Conservation (phyloP, 805 yeast species). For the Yarrowia bubula region DNA sequence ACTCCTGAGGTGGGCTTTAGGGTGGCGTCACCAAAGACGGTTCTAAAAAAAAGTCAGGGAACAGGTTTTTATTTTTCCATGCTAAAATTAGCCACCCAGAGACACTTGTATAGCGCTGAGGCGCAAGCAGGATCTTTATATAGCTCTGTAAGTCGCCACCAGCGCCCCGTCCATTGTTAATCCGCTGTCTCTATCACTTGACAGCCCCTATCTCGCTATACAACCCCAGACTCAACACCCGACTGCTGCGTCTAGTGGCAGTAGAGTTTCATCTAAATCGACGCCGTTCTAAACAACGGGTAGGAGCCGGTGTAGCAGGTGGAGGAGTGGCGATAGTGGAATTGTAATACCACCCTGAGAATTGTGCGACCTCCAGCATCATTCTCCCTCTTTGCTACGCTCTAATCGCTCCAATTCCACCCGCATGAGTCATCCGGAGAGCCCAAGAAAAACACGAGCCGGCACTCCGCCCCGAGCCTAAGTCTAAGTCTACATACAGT, state of each 20-base stretch:
- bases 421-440: background rate
- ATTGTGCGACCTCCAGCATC: too few species aligned
- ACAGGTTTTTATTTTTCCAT: background rate
- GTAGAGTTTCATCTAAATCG: constrained; percentile 14
- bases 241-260: constrained; percentile 6
- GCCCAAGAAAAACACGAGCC: background rate
- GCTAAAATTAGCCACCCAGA: background rate
- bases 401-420: background rate
- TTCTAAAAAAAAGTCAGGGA: background rate
- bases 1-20: background rate
- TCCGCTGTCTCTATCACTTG: background rate
- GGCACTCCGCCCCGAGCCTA: constrained; percentile 23
- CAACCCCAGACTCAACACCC: constrained; percentile 22
- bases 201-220: background rate
- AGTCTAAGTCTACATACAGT: constrained; percentile 6
- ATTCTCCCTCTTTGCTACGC: too few species aligned
- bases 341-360: too few species aligned
- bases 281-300: background rate
- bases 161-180: background rate
- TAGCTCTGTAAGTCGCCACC: background rate
- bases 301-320: background rate
- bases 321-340: too few species aligned
- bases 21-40: background rate
- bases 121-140: background rate
- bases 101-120: background rate